phyloP scores from a whole-genome alignment of 2,329 filamentous ascomycete genomes.

The Colletotrichum chrysophilum region DNA sequence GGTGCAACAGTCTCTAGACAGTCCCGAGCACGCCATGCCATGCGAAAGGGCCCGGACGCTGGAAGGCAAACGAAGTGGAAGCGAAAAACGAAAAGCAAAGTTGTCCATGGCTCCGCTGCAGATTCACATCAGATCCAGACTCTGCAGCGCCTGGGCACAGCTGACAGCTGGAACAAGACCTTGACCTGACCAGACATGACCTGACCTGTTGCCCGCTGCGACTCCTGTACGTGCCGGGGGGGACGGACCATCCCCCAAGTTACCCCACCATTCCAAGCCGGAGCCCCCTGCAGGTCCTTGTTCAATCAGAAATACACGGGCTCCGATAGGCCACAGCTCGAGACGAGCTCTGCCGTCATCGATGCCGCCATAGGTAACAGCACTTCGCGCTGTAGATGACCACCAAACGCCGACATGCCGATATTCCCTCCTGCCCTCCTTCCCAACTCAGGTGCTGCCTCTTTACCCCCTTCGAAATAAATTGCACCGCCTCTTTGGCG shows the following conservation, averaged over 20 bases:
- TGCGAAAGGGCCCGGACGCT: not conserved
- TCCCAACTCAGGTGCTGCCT: not conserved
- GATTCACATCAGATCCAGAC: not conserved
- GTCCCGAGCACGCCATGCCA: not conserved
- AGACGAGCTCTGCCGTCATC: constrained; percentile 17
- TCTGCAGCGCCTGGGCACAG: not conserved
- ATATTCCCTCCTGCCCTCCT: not conserved
- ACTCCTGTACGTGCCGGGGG: not conserved
- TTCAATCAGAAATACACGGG: constrained; percentile 12
- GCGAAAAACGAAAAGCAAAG: not conserved
- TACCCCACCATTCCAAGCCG: not conserved
- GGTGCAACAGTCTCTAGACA: not conserved
- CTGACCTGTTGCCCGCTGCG: not conserved
- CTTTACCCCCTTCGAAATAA: not conserved
- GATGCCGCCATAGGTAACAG: constrained; percentile 11
- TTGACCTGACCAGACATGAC: not conserved
- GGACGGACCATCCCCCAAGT: not conserved
- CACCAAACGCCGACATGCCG: not conserved
- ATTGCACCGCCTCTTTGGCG: not conserved
- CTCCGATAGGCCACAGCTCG: constrained; percentile 17
- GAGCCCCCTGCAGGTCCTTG: not conserved
- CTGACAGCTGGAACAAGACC: not conserved
- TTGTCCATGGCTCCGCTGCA: not conserved
- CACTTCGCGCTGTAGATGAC: not conserved
- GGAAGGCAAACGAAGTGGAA: not conserved